Percentiles rank a stretch among this genome's conserved stretches.
Conservation (phyloP, 805 yeast genomes). For the Candida methanosorbosa region DNA sequence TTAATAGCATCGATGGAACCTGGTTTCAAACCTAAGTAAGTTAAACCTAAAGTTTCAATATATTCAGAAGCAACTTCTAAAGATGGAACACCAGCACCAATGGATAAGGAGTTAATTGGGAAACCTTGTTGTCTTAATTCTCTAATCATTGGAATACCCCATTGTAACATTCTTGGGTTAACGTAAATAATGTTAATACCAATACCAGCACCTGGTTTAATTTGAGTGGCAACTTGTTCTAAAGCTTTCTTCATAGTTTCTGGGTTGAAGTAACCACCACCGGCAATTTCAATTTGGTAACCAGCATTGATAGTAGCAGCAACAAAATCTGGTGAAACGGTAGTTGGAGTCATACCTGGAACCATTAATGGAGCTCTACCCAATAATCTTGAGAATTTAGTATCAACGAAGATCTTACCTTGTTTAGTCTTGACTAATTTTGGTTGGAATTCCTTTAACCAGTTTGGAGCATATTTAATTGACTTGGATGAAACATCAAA, state of each 20-base stretch:
- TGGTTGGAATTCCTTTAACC: constrained; percentile 87
- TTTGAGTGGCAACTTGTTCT: constrained; percentile 56
- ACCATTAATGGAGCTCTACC: constrained; percentile 96
- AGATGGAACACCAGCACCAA: constrained; percentile 99
- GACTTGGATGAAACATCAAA: constrained; percentile 61
- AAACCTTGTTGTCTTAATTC: constrained; percentile 83
- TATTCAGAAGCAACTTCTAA: constrained; percentile 95
- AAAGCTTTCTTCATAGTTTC: constrained; percentile 65
- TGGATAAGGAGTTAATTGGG: constrained; percentile 92
- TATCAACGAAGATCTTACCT: constrained; percentile 79
- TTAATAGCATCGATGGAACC: constrained; percentile 92
- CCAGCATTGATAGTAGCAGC: constrained; percentile 94
- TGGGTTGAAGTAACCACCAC: constrained; percentile 94
- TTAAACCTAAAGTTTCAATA: constrained; percentile 83
- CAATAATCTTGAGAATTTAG: constrained; percentile 84
- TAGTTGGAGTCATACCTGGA: constrained; percentile 99
- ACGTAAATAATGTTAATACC: constrained; percentile 92
- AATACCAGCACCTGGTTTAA: constrained; percentile 82
- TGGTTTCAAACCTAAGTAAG: constrained; percentile 94
- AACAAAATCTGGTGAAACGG: constrained; percentile 90
- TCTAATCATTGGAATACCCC: constrained; percentile 96
- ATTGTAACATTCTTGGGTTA: constrained; percentile 94
- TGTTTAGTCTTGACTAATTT: constrained; percentile 65
- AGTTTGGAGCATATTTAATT: constrained; percentile 78
- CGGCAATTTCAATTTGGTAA: constrained; percentile 94